A percentile compares a stretch with the other conserved stretches of the same genome.
phyloP scores from a whole-genome alignment of 1,284 basidiomycete species.

The Rhodotorula sp. region DNA sequence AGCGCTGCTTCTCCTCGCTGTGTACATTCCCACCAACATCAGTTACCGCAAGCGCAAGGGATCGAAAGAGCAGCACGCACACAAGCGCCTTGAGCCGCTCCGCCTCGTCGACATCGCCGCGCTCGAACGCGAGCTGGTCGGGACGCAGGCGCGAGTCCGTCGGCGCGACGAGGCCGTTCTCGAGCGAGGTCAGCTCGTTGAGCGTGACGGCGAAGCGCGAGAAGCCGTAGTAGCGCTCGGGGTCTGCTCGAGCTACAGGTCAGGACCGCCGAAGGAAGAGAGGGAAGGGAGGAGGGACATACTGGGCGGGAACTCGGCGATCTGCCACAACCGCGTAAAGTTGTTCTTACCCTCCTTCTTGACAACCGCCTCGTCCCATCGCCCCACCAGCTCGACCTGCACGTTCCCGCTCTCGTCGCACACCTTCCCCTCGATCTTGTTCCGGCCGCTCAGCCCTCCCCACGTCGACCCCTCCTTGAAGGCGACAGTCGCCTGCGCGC shows the following conservation, averaged over 20 bases:
- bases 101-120: constrained; percentile 73
- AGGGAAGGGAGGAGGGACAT: not conserved
- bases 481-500: constrained; percentile 64
- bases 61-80: not conserved
- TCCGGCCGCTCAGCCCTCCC: constrained; percentile 54
- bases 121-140: constrained; percentile 80
- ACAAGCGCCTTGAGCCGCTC: constrained; percentile 73
- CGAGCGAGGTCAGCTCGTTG: constrained; percentile 74
- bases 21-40: not conserved
- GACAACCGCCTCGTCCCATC: constrained; percentile 44
- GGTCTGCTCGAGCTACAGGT: constrained; percentile 54
- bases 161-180: constrained; percentile 65
- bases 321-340: constrained; percentile 44
- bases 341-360: constrained; percentile 42
- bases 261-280: not conserved
- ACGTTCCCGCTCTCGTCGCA: constrained; percentile 60
- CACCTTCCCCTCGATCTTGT: constrained; percentile 68
- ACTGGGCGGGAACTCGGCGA: constrained; percentile 53
- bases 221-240: constrained; percentile 72
- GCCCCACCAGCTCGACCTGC: constrained; percentile 45
- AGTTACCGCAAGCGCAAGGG: not conserved
- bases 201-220: constrained; percentile 70
- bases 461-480: constrained; percentile 67
- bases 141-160: constrained; percentile 85
- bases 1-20: constrained; percentile 61